Percentiles rank a stretch among this genome's conserved stretches.
These are phyloP conservation scores for Fusarium sterilihyphosum DNA, from an alignment of 2,329 filamentous ascomycete genomes.

Conservation along the genomic window DNA sequence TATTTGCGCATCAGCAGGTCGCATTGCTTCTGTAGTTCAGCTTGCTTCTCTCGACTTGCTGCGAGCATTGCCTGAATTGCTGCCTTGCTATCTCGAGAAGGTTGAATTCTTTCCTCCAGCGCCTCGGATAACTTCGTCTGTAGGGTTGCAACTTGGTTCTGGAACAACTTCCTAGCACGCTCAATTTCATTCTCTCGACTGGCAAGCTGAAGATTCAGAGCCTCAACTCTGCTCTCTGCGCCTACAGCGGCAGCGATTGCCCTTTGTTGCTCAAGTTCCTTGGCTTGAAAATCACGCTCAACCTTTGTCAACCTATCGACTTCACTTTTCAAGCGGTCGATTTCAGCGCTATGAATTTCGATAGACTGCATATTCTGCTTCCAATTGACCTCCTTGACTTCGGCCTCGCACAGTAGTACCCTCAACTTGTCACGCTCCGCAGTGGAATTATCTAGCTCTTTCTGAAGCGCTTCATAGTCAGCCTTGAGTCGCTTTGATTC, in stretches of 20 bases:
- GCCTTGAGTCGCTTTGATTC: conserved; percentile 73
- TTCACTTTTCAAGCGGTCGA: conserved; percentile 68
- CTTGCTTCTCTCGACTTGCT: conserved; percentile 63
- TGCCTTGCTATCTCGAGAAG: conserved; percentile 46
- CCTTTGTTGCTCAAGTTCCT: conserved; percentile 67
- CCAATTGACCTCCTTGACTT: conserved; percentile 72
- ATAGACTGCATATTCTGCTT: conserved; percentile 72
- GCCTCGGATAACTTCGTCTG: conserved; percentile 57
- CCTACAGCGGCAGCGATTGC: conserved; percentile 67
- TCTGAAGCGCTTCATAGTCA: conserved; percentile 66
- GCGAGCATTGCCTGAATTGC: conserved; percentile 58
- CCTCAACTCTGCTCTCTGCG: conserved; percentile 67
- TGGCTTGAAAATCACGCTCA: conserved; percentile 71
- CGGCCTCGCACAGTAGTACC: conserved; percentile 72
- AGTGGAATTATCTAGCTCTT: conserved; percentile 66
- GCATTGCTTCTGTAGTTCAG: conserved; percentile 64
- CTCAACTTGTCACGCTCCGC: conserved; percentile 72
- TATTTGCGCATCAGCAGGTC: conserved; percentile 62
- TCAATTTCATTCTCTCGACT: conserved; percentile 60
- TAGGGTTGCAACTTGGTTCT: conserved; percentile 59
- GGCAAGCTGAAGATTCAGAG: conserved; percentile 66
- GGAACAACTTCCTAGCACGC: conserved; percentile 55
- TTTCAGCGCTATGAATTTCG: conserved; percentile 68
- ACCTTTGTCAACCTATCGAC: conserved; percentile 68
- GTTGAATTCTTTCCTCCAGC: conserved; percentile 41